Evolutionary conservation across 352 stramenopile genomes (phyloP).

Genomic region (Phytophthora palmivora): DNA sequence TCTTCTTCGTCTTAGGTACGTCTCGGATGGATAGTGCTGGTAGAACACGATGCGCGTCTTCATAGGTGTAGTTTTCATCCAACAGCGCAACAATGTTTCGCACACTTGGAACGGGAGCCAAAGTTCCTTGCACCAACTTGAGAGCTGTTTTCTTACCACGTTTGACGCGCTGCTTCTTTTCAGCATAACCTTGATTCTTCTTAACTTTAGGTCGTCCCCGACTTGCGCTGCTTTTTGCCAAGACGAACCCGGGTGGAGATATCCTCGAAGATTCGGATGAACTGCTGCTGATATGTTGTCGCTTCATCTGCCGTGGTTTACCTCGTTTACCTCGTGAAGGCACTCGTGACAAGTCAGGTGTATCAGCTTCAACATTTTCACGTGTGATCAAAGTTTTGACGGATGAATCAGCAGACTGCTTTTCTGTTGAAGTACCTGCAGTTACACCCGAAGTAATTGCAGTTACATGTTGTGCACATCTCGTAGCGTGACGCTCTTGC

Average conservation of each 20-base stretch:
- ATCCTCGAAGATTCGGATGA: slow-evolving; percentile 2
- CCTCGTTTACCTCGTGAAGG: too few relatives aligned
- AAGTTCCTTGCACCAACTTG: slow-evolving; percentile 8
- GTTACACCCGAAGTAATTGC: too few relatives aligned
- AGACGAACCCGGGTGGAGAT: slow-evolving; percentile 5
- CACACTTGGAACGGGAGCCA: slow-evolving; percentile 6
- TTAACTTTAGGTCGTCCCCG: background rate
- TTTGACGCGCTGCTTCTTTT: slow-evolving; percentile 3
- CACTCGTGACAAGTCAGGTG: too few relatives aligned
- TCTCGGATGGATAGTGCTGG: background rate
- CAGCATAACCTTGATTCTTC: background rate
- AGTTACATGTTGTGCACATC: slow-evolving; percentile 2
- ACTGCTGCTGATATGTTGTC: slow-evolving; percentile 5
- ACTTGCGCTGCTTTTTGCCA: background rate
- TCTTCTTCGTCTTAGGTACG: slow-evolving; percentile 7
- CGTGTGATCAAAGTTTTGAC: too few relatives aligned
- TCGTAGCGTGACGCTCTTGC: background rate
- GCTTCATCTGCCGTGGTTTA: too few relatives aligned
- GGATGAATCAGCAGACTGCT: too few relatives aligned
- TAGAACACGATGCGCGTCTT: background rate
- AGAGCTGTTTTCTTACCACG: background rate
- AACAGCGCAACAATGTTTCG: background rate
- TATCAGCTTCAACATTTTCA: too few relatives aligned
- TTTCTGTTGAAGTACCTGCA: too few relatives aligned
- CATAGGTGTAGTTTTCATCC: slow-evolving; percentile 9